Evolutionary conservation across 805 yeast genomes (phyloP), one percentile per base, ranked within the genome.

Genomic region (Tetrapisispora namnaoensis): DNA sequence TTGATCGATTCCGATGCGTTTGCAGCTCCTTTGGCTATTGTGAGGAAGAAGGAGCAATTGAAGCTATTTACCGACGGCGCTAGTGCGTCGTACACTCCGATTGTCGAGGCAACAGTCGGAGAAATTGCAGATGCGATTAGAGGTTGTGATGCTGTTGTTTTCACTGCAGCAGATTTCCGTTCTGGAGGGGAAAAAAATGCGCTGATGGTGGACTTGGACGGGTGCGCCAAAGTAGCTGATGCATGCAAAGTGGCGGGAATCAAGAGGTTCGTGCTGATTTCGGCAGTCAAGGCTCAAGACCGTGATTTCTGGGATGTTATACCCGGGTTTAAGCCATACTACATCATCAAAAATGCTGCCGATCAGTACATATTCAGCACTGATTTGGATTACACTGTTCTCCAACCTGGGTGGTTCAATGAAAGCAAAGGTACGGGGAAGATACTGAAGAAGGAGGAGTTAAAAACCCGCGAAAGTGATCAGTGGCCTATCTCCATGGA

Each of bases 331-430:
- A 61, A 73, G 49, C 61, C 74, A 27, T 80, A 81, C 63, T 80
- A 72, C 54, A 77, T 78, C 49, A 80, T 83, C 14, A 81, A 81
- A 63, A 75, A 75, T 55, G 77, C 78, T 47, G 83, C 86, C 4
- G 86, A 81, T 57, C 60, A 70, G 41, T 68, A 66, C 42, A 54
- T 73, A 46, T 71, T 72, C 49, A 60, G 64, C 27, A 59, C 71
- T 11, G 60, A 64, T 1, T 66, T 75, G 53, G 76, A 78, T 53
- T 80, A 69, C 67, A 80, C 85, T 1, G 78, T 80, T 45, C 59
- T 80, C 43, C 77, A 73, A 53, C 86, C 86, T 1, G 78, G 80
- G 2, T 10, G 45, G 14, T 67, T 55, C 21, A 35, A 28, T 11
- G 42, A 39, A 11, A 46, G 63, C 1, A 60, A 53, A 9, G 70